These are phyloP conservation scores for Wallacemonas sp. DNA, from an alignment of 208 protist species.

Conservation along the genomic window DNA sequence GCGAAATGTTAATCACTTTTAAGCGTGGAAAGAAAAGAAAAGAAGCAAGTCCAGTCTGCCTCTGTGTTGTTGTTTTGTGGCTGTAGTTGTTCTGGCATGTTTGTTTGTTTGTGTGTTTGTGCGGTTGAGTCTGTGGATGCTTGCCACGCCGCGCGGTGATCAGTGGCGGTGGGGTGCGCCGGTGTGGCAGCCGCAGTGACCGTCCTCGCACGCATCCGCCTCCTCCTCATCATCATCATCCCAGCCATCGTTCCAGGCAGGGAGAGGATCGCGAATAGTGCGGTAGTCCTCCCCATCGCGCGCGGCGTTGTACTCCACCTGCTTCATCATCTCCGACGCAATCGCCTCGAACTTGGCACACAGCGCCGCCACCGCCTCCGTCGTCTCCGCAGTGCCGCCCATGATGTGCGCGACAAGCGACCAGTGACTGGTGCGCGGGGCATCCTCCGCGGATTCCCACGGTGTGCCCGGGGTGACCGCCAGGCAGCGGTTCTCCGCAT, in stretches of 20 bases:
- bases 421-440: conserved; percentile 22
- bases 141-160: too few relatives aligned
- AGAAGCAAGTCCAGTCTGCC: too few relatives aligned
- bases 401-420: conserved; percentile 34
- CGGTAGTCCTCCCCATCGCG: conserved; percentile 30
- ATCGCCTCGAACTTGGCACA: conserved; percentile 10
- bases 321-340: conserved; percentile 20
- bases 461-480: conserved; percentile 36
- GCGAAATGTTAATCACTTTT: too few relatives aligned
- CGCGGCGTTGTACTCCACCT: conserved; percentile 32
- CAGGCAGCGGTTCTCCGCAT: conserved; percentile 46
- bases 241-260: conserved; percentile 37
- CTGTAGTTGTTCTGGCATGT: too few relatives aligned
- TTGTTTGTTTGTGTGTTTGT: too few relatives aligned
- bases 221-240: conserved; percentile 19
- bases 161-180: not conserved
- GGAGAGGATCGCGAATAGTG: conserved; percentile 29
- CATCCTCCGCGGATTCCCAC: conserved; percentile 26
- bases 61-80: too few relatives aligned
- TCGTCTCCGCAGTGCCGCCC: conserved; percentile 23
- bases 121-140: too few relatives aligned
- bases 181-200: not conserved
- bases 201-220: not conserved
- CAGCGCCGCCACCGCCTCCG: conserved; percentile 12
- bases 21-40: too few relatives aligned